Percentiles rank a stretch among this genome's conserved stretches.
Conservation (phyloP, 208 protist species). For the Trypanosoma boissoni region DNA sequence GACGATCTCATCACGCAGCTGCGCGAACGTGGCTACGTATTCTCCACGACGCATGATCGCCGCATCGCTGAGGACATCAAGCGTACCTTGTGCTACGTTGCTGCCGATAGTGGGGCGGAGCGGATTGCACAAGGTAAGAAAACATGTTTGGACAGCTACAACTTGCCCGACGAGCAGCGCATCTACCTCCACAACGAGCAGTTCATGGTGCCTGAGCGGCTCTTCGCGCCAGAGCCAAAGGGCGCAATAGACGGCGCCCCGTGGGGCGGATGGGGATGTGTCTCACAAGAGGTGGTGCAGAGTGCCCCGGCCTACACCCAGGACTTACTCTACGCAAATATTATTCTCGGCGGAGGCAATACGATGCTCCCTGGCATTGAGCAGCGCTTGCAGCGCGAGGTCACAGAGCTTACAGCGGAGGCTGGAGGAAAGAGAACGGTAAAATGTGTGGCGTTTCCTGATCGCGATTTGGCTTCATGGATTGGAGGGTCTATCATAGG, state of each 20-base stretch:
- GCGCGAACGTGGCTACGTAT: constrained; percentile 79
- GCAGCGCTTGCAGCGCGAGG: constrained; percentile 73
- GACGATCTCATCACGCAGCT: constrained; percentile 64
- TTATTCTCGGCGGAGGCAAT: constrained; percentile 94
- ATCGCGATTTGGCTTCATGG: constrained; percentile 79
- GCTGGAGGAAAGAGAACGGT: neutral
- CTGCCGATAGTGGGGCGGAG: constrained; percentile 39
- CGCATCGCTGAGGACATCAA: constrained; percentile 74
- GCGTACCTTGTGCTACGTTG: constrained; percentile 72
- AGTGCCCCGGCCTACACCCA: constrained; percentile 34
- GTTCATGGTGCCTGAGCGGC: constrained; percentile 81
- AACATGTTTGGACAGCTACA: constrained; percentile 34
- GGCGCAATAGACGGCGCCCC: constrained; percentile 40
- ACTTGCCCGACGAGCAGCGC: constrained; percentile 86
- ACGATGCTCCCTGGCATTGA: constrained; percentile 81
- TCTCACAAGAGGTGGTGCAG: constrained; percentile 50
- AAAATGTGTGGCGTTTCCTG: constrained; percentile 66
- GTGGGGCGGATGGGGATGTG: constrained; percentile 43
- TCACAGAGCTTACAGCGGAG: constrained; percentile 24
- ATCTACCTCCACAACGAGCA: constrained; percentile 77
- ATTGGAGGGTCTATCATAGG: constrained; percentile 84
- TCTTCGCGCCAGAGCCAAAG: constrained; percentile 88
- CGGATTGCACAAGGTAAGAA: constrained; percentile 15
- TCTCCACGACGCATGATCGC: constrained; percentile 79
- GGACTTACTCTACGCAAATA: constrained; percentile 72